Evolutionary conservation across 169 alveolate species (phyloP).

Genomic region (Cyclospora cayetanensis): DNA sequence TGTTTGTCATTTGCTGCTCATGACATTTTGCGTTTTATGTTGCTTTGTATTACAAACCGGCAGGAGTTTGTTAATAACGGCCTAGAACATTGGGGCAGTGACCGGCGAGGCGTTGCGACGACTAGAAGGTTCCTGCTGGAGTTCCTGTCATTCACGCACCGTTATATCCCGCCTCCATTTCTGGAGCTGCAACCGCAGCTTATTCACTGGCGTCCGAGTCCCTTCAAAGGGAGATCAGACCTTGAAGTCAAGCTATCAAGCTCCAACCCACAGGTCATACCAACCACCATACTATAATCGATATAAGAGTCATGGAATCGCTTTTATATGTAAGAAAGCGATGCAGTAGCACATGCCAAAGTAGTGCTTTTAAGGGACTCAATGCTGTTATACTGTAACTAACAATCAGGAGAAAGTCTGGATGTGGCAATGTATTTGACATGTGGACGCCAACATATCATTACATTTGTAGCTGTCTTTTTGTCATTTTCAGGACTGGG

Average conservation of each 20-base stretch:
- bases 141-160: constrained; percentile 80
- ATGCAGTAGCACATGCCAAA: too few relatives aligned
- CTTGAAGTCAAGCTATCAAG: constrained; percentile 83
- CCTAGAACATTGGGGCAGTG: constrained; percentile 89
- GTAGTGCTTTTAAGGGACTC: too few relatives aligned
- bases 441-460: too few relatives aligned
- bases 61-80: constrained; percentile 80
- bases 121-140: constrained; percentile 84
- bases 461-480: not conserved
- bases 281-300: too few relatives aligned
- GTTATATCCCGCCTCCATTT: constrained; percentile 86
- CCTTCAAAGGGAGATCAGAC: constrained; percentile 84
- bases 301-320: too few relatives aligned
- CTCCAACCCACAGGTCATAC: constrained; percentile 44
- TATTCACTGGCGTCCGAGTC: constrained; percentile 83
- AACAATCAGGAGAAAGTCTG: too few relatives aligned
- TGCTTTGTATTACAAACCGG: too few relatives aligned
- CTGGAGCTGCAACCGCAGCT: constrained; percentile 75
- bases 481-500: constrained; percentile 79
- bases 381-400: too few relatives aligned
- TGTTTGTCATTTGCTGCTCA: too few relatives aligned
- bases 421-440: too few relatives aligned
- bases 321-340: too few relatives aligned
- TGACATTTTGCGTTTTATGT: too few relatives aligned
- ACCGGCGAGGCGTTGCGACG: constrained; percentile 86